phyloP scores from a whole-genome alignment of 768 basidiomycete species.

The Russula sp. region DNA sequence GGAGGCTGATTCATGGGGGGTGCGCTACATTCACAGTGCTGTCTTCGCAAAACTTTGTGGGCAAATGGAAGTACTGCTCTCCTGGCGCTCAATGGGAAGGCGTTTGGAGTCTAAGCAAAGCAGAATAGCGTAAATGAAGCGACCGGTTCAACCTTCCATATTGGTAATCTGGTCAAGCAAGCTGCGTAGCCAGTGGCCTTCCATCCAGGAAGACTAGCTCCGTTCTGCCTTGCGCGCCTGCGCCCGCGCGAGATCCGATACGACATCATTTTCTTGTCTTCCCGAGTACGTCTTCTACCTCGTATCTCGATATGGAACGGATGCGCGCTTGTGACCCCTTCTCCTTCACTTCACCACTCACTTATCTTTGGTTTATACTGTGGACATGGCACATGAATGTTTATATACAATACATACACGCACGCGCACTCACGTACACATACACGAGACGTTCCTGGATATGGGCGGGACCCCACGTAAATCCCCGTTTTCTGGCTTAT shows the following conservation, averaged over 20 bases:
- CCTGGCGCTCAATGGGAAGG: slow-evolving; percentile 19
- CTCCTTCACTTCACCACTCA: background rate
- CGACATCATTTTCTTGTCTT: background rate
- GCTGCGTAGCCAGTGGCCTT: background rate
- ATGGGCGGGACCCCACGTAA: slow-evolving; percentile 8
- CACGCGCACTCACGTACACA: background rate
- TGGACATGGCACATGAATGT: slow-evolving; percentile 1
- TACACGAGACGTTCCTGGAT: slow-evolving; percentile 5
- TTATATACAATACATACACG: background rate
- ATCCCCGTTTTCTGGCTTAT: background rate
- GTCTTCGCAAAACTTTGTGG: slow-evolving; percentile 24
- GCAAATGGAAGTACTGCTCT: slow-evolving; percentile 14
- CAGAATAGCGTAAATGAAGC: slow-evolving; percentile 2
- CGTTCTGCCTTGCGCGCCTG: background rate
- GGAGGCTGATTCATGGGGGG: background rate
- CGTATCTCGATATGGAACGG: slow-evolving; percentile 3
- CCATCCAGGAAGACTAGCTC: background rate
- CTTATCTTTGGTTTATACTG: background rate
- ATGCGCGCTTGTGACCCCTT: slow-evolving; percentile 1
- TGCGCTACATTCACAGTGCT: slow-evolving; percentile 9
- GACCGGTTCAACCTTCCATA: background rate
- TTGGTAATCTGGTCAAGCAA: background rate
- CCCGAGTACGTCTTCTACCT: background rate
- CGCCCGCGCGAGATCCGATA: slow-evolving; percentile 14
- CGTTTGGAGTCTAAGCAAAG: slow-evolving; percentile 21